Evolutionary conservation across 345 rosid species (phyloP), one percentile per base, ranked within the genome.

Genomic region (Salix brachista): DNA sequence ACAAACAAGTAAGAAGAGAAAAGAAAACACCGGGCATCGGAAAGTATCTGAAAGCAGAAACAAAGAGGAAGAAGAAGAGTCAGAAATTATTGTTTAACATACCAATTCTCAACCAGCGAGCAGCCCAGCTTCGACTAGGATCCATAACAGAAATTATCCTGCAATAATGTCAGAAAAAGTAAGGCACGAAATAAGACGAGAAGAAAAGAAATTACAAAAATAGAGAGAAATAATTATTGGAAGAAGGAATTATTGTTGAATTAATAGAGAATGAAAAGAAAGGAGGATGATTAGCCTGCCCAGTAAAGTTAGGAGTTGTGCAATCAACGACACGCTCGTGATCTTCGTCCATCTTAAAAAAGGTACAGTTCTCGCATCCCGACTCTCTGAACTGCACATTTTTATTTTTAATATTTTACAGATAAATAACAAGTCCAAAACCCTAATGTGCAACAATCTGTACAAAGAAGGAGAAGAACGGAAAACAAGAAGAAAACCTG

Each of bases 101-200:
- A 96, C 99, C 93, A 67, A 92, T 92, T 80, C 98, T 86, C 80
- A 93, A 79, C 99, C 99, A 95, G 54, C 99, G 92, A 74, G 98
- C 99, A 39, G 97, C 97, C 99, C 97, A 96, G 80, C 97, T 93
- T 84, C 98, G 88, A 76, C 76, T 74, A 18, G 97, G 99, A 80
- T 96, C 99, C 97, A 93, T 93, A 72, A 96, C 94, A 77, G 99
- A 90, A 81, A 96, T 93, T 77, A 93, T 91, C 78, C 98, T 91
- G 78, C 80, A 60, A 75, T 25, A 70, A 76, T 6, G 16, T 30
- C 18, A 65, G 46, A 25, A 30, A 46, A n/a, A 39, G 18, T 8
- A 44, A 69, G 46, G 25, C 70, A 71, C 12, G 3, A 48, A 71
- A 19, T 14, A 25, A 18, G 26, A 10, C 1, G 2, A 26, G 25